Base-by-base conservation (phyloP, 805 yeast genomes). In the Ogataea pignaliae region DNA sequence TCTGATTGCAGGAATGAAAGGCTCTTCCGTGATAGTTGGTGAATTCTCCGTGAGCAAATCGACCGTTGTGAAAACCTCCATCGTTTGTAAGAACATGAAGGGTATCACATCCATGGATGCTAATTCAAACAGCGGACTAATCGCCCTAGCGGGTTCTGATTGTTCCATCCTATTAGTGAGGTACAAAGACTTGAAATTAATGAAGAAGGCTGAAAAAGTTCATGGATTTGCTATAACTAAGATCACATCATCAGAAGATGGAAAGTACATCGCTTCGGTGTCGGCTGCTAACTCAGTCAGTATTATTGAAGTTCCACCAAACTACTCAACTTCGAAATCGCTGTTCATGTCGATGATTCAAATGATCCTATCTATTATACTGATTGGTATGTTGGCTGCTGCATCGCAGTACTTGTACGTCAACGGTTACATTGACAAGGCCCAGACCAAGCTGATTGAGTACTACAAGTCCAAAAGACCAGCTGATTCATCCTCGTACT, bases 161-260 rank as follows among this genome's bases (percentile, higher is more conserved):
- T 75, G 79, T 50, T 78, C 93, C 1, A 66, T 89, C 11, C 65
- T 78, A 1, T 53, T 89, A n/a, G 61, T 81, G 11, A 72, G 75
- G 34, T 60, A 75, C 13, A 66, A 71, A 2, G 78, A 73, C 48
- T 74, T 89, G 46, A 70, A 73, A 36, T 61, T 73, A 11, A 54
- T 79, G 21, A 78, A 74, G 45, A 65, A 71, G 7, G 67, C 79
- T 43, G 73, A 74, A 36, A 76, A 83, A 47, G 80, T 85, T 43
- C 97, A 89, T 60, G 69, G 74, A 9, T 86, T 86, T 61, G 88
- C 95, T 21, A 81, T 88, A 41, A 88, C 97, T 0, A 73, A 76
- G 36, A 78, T 87, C 10, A 68, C 78, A 2, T 81, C 88, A 47
- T 81, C 88, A 4, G 83, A 85, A 12, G 72, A 79, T 57, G 88